Conservation (phyloP, 768 basidiomycete genomes). For the Hortiboletus flavorubellus region DNA sequence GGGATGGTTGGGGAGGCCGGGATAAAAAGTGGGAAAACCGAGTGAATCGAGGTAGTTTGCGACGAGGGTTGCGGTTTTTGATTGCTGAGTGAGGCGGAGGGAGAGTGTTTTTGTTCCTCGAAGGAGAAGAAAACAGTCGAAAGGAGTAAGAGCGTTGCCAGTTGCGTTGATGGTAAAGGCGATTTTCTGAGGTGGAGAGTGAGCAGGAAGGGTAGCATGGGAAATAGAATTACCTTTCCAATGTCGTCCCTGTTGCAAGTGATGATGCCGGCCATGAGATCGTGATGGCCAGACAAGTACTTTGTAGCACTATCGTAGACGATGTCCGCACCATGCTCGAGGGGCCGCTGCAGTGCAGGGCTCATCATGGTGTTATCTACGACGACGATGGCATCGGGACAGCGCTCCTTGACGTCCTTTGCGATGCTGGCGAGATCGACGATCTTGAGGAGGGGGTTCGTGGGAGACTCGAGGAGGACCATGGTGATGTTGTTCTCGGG, state of each 20-base stretch:
- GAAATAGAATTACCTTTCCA: slow-evolving; percentile 55
- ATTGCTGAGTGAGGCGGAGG: slow-evolving; percentile 93
- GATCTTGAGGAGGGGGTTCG: slow-evolving; percentile 95
- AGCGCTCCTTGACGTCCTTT: slow-evolving; percentile 76
- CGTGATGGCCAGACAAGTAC: slow-evolving; percentile 96
- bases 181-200: slow-evolving; percentile 55
- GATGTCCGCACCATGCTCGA: slow-evolving; percentile 94
- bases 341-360: slow-evolving; percentile 91
- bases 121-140: slow-evolving; percentile 94
- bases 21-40: slow-evolving; percentile 91
- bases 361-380: slow-evolving; percentile 99
- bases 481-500: slow-evolving; percentile 74
- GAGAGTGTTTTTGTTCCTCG: slow-evolving; percentile 96
- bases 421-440: slow-evolving; percentile 85
- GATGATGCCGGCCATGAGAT: slow-evolving; percentile 97
- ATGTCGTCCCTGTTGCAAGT: slow-evolving; percentile 90
- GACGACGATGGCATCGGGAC: slow-evolving; percentile 77
- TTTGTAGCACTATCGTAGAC: slow-evolving; percentile 99
- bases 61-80: slow-evolving; percentile 74
- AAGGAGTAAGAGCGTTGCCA: slow-evolving; percentile 92
- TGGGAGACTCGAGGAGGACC: slow-evolving; percentile 96
- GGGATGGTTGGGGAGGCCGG: slow-evolving; percentile 80
- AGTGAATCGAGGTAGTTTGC: slow-evolving; percentile 81
- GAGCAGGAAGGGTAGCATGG: neutral
- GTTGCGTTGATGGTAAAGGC: slow-evolving; percentile 91